A percentile compares a stretch with the other conserved stretches of the same genome.
These are phyloP conservation scores for Nannochloropsis salina DNA, from an alignment of 108 stramenopile species.

Conservation along the genomic window DNA sequence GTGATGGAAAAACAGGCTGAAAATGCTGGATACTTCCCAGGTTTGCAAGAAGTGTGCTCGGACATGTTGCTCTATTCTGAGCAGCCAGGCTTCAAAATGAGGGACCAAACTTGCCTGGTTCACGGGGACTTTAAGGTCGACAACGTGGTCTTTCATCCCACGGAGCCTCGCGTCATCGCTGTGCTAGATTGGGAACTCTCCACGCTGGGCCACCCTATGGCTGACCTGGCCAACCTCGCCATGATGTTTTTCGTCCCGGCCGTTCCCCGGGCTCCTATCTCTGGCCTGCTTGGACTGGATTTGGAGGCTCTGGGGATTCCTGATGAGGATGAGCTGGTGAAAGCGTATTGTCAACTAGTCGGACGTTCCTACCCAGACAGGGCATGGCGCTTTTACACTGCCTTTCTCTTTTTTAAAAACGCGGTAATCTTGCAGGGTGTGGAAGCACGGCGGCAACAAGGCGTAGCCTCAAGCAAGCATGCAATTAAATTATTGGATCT, in stretches of 20 bases:
- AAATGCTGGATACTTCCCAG: conserved; percentile 22
- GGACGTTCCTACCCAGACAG: conserved; percentile 21
- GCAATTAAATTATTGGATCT: conserved; percentile 61
- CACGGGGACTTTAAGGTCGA: conserved; percentile 24
- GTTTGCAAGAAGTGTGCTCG: not conserved
- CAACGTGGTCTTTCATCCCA: conserved; percentile 52
- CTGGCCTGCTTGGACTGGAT: conserved; percentile 40
- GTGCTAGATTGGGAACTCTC: conserved; percentile 94
- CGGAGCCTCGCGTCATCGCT: conserved; percentile 73
- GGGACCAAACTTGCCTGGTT: not conserved
- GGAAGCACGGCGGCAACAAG: not conserved
- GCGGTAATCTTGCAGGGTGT: conserved; percentile 12
- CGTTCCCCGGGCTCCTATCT: conserved; percentile 59
- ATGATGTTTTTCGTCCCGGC: conserved; percentile 73
- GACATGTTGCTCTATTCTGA: not conserved
- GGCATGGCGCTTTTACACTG: conserved; percentile 57
- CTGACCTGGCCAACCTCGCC: conserved; percentile 84
- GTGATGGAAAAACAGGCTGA: conserved; percentile 65
- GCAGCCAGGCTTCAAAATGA: not conserved
- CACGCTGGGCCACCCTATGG: conserved; percentile 80
- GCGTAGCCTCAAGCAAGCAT: conserved; percentile 11
- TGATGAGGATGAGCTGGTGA: conserved; percentile 52
- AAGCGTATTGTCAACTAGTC: conserved; percentile 22
- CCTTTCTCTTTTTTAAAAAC: conserved; percentile 38
- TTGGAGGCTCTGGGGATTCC: conserved; percentile 64